Conservation (phyloP, 1,284 basidiomycete species). For the Leccinum subatratum region DNA sequence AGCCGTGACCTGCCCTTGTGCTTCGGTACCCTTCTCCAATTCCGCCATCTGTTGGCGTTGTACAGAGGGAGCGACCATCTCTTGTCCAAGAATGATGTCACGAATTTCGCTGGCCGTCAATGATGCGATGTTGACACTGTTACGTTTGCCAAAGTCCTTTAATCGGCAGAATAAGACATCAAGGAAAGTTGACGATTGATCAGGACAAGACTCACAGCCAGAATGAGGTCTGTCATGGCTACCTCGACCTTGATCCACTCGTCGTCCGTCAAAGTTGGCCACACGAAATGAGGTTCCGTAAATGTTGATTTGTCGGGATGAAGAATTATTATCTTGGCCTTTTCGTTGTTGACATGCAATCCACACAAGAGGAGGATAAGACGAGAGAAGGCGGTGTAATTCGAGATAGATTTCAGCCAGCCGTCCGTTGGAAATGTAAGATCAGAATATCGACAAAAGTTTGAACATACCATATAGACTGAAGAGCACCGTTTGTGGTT, state of each 20-base stretch:
- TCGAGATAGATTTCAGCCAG: slow-evolving; percentile 98
- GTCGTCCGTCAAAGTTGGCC: slow-evolving; percentile 92
- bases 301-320: slow-evolving; percentile 92
- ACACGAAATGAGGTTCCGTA: slow-evolving; percentile 97
- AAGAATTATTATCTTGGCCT: slow-evolving; percentile 89
- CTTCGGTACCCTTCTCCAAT: slow-evolving; percentile 93
- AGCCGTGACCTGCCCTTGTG: slow-evolving; percentile 92
- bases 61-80: slow-evolving; percentile 86
- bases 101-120: slow-evolving; percentile 94
- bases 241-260: slow-evolving; percentile 99
- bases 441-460: not conserved
- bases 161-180: slow-evolving; percentile 14
- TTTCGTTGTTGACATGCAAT: slow-evolving; percentile 98
- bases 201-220: slow-evolving; percentile 52
- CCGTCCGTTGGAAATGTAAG: slow-evolving; percentile 57
- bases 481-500: slow-evolving; percentile 99
- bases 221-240: slow-evolving; percentile 90
- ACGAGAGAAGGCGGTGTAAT: slow-evolving; percentile 98
- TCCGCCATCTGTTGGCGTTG: slow-evolving; percentile 99
- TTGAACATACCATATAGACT: slow-evolving; percentile 77
- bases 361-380: slow-evolving; percentile 93
- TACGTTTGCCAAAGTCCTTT: slow-evolving; percentile 96
- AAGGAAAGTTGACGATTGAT: not conserved
- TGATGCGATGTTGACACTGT: slow-evolving; percentile 98
- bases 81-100: slow-evolving; percentile 95